Base-by-base conservation (phyloP, 2,329 filamentous ascomycete species). In the Epichloe sibirici region DNA sequence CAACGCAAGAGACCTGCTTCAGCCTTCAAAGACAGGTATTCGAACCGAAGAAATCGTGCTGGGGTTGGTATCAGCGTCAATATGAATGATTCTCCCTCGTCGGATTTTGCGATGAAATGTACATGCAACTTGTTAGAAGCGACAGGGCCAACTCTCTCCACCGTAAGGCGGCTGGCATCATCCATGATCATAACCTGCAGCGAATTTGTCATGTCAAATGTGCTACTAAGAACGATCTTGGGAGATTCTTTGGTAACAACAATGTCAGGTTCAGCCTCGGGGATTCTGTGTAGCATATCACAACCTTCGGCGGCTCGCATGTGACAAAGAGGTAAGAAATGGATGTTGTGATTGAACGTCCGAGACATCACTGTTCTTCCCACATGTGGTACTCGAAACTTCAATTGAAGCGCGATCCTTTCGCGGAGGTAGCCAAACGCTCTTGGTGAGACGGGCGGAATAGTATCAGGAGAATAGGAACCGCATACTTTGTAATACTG, bases 1-100 rank as follows among this genome's bases (percentile, higher is more conserved):
- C 74, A 79, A 51, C 62, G 64, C 39, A 78, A 58, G 28, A 2
- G 76, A 57, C 8, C 61, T 9, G 71, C 71, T 57, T 79, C 76
- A 23, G 74, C 71, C 25, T 64, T 60, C 48, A 74, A 63, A 43
- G 71, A 67, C 38, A 62, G 67, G 47, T 69, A 69, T 59, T 79
- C 76, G 48, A 65, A 72, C 34, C 76, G 70, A 35, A 79, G 64
- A 31, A 76, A 63, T 51, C 70, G 69, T 48, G 70, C 61, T n/a
- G 66, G 57, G 38, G 67, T 62, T 31, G 28, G 28, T 31, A 31
- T 31, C 28, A 76, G 58, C 38, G 70, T 67, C 42, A 78, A 65
- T 31, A 72, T 55, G 25, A 78, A 58, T 9, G 58, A 62, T 15
- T 66, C 66, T 7, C 66, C 68, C 51, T 74, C 67, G n/a, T 69